Evolutionary conservation across 2,329 filamentous ascomycete genomes (phyloP), one percentile per base, ranked within the genome.

Genomic region (Lasiodiplodia sp.): DNA sequence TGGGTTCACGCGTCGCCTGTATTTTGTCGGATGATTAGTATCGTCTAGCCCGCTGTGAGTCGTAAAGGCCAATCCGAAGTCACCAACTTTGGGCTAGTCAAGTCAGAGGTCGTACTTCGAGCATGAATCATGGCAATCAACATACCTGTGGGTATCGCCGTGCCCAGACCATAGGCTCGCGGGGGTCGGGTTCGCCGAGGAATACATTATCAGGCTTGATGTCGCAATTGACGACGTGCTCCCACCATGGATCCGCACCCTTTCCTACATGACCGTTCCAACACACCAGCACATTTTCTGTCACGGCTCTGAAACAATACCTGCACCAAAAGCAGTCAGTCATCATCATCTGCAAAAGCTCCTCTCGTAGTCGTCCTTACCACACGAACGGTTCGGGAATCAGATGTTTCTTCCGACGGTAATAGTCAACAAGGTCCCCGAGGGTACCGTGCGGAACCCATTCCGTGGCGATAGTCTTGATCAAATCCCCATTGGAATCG

Each of bases 381-480:
- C 57, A 60, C 16, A 60, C 28, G 18, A 60, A 60, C 10, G 57
- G 57, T 16, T 60, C 57, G 1, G 57, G 57, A 10, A 60, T 47
- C 21, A 47, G 38, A 8, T 60, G n/a, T 2, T 21, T 34, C 4
- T 38, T 21, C 12, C 4, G 2, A 8, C 16, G 16, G 38, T 58
- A 58, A 11, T 23, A 8, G 4, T 18, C 8, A 23, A 60, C 28
- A 10, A 60, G 57, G 3, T 18, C 23, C n/a, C 5, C 12, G 23
- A 60, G 23, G n/a, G 12, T 47, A 5, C 57, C 57, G 28, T 60
- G 38, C 21, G 38, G 57, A n/a, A 31, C 12, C 57, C 57, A 60
- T 16, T 25, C 23, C 57, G n/a, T 18, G 16, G 23, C 23, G 34
- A 47, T 11, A 14, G 5, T 25, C 37, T 60, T 60, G 23, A 47